phyloP scores from a whole-genome alignment of 2,329 filamentous ascomycete species.

The Zymoseptoria passerinii region DNA sequence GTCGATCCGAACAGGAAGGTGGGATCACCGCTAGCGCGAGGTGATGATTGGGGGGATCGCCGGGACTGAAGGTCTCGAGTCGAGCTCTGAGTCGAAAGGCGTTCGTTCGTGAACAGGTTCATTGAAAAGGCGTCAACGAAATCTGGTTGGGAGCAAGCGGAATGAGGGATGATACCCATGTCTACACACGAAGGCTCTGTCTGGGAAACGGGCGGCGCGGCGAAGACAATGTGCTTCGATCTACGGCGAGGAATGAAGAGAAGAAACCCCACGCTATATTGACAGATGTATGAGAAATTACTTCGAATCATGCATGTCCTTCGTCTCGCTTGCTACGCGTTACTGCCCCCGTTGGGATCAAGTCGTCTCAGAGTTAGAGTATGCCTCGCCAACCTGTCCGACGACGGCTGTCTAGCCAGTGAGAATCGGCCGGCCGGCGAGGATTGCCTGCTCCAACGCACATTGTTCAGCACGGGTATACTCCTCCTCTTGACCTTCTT shows the following conservation, averaged over 20 bases:
- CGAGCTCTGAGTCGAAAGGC: too few relatives aligned
- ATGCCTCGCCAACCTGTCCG: neutral
- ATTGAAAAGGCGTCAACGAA: neutral
- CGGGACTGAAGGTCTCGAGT: neutral
- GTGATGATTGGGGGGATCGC: neutral
- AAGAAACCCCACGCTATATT: neutral
- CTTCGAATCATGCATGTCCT: too few relatives aligned
- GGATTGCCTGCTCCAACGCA: conserved; percentile 4
- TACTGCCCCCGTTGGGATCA: neutral
- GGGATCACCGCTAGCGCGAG: neutral
- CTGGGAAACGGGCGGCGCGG: neutral
- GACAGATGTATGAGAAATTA: neutral
- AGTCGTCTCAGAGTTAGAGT: neutral
- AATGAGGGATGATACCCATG: neutral
- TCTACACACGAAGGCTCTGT: neutral
- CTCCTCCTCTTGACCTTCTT: conserved; percentile 2
- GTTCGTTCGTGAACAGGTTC: too few relatives aligned
- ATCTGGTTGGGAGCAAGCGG: neutral
- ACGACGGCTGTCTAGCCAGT: neutral
- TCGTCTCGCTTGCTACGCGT: neutral
- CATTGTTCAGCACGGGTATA: conserved; percentile 8
- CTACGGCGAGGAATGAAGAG: neutral
- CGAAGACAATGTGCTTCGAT: neutral
- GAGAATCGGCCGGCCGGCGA: neutral
- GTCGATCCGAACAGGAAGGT: neutral